These are phyloP conservation scores for Ramularia endophylla DNA, from an alignment of 2,329 filamentous ascomycete species.

Conservation along the genomic window DNA sequence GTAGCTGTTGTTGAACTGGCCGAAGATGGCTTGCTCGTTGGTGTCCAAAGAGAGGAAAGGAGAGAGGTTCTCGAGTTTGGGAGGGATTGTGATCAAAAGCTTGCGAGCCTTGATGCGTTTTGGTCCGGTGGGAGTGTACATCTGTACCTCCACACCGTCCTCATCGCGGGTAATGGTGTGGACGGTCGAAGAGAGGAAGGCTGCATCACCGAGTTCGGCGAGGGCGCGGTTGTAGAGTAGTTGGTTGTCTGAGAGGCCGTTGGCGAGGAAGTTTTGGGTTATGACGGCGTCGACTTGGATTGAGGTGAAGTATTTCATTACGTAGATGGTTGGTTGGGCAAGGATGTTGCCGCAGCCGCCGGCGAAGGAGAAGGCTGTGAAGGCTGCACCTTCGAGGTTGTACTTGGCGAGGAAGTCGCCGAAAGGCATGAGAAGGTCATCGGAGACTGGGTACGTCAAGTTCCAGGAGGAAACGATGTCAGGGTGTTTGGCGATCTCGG, in stretches of 20 bases:
- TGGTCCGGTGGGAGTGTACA: constrained; percentile 27
- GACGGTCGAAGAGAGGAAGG: constrained; percentile 25
- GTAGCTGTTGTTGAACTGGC: constrained; percentile 32
- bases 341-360: constrained; percentile 44
- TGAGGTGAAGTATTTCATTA: constrained; percentile 34
- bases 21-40: constrained; percentile 34
- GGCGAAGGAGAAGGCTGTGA: constrained; percentile 37
- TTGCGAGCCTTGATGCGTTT: constrained; percentile 36
- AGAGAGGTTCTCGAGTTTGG: constrained; percentile 31
- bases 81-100: constrained; percentile 41
- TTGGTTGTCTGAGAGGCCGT: constrained; percentile 4
- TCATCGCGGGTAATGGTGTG: constrained; percentile 16
- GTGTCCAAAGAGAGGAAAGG: constrained; percentile 33
- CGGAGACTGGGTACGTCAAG: constrained; percentile 39
- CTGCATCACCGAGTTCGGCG: constrained; percentile 21
- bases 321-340: constrained; percentile 40
- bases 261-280: constrained; percentile 14
- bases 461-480: constrained; percentile 38
- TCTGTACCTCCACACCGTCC: constrained; percentile 23
- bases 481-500: constrained; percentile 29
- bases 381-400: constrained; percentile 38
- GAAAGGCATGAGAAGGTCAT: constrained; percentile 44
- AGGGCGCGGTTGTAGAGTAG: neutral
- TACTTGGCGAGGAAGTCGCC: constrained; percentile 46
- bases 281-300: constrained; percentile 4